Base-by-base conservation (phyloP, 1,139 yeast genomes). In the Suhomyces atakaporum region DNA sequence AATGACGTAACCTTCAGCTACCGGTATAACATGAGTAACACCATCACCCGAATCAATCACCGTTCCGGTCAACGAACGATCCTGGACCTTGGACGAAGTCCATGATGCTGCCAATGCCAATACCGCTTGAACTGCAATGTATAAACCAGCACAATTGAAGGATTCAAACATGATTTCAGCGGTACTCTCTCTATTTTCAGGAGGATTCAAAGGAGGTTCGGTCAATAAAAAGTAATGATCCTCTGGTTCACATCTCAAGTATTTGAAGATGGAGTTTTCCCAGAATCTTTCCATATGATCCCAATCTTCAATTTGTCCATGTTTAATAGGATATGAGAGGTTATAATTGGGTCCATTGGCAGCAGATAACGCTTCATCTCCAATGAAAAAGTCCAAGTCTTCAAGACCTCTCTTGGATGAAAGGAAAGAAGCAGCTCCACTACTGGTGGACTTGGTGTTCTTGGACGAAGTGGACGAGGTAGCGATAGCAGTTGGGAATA, bases 251-350 rank as follows among this genome's bases (percentile, higher is more conserved):
- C 97, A 89, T 63, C 97, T 80, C 54, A 92, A 75, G 61, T 92
- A 92, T 66, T 92, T 90, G 72, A 92, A 92, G 55, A 92, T 90
- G 29, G 96, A 87, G 56, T 86, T 86, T 60, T 92, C 97, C 99
- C 99, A 92, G 63, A 89, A 90, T 58, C 98, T 76, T 63, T 92
- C 99, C 99, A 92, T 92, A 60, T 92, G 97, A 66, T 94, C 98
- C 99, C 99, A 92, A 60, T 92, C 89, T 62, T 92, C 98, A 47
- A 92, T 84, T 67, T 92, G 98, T 15, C 99, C 99, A 57, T 92
- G 98, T 61, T 87, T 84, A 46, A 92, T 88, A 12, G 99, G 99
- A 56, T 92, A 92, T 45, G 81, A 79, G 44, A 94, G 71, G 29
- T 92, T 85, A 62, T 92, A 94, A 35, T 88, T 84, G 14, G 95